Base-by-base conservation (phyloP, 805 yeast genomes). In the Vanderwaltozyma verrucispora region DNA sequence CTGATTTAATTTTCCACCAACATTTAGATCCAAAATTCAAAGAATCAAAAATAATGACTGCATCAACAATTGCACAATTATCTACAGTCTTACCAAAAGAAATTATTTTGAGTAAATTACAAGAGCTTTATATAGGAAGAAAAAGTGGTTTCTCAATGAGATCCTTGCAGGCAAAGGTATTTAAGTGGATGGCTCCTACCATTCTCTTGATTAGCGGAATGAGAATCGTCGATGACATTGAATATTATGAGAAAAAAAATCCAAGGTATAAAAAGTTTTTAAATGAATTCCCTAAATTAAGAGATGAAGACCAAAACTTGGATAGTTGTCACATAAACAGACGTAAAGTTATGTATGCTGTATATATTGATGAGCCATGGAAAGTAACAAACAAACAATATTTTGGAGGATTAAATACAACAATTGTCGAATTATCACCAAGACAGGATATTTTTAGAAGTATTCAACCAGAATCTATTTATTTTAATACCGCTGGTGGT, bases 181-280 rank as follows among this genome's bases (percentile, higher is more conserved):
- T 85, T 64, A 85, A 87, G 49, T 89, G 96, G 95, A 77, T 74
- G 47, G 92, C 95, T 0, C 95, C 96, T 0, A 74, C 95, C 0
- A 54, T 89, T 1, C 46, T 88, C 8, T 42, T 88, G 0, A 64
- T 89, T 0, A 70, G 75, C 3, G 97, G 96, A 0, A 70, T 67
- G 46, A 54, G 74, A 33, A 54, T 78, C 10, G 28, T 37, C 4
- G 46, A 56, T 43, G 60, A 52, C 37, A 31, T 36, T 3, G 54
- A 51, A 16, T 54, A 49, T 37, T 40, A 38, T 9, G 34, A 35
- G 6, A 41, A 30, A 16, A 64, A 49, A 40, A 64, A 44, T 41
- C 50, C 40, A 18, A 56, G 82, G 24, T 77, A 72, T 47, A 64
- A 62, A 21, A 62, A 62, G 15, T 80, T 82, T 47, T 64, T 68